These are phyloP conservation scores for Rhizopus stolonifer DNA, from an alignment of 371 early-diverging fungal genomes.

Conservation along the genomic window DNA sequence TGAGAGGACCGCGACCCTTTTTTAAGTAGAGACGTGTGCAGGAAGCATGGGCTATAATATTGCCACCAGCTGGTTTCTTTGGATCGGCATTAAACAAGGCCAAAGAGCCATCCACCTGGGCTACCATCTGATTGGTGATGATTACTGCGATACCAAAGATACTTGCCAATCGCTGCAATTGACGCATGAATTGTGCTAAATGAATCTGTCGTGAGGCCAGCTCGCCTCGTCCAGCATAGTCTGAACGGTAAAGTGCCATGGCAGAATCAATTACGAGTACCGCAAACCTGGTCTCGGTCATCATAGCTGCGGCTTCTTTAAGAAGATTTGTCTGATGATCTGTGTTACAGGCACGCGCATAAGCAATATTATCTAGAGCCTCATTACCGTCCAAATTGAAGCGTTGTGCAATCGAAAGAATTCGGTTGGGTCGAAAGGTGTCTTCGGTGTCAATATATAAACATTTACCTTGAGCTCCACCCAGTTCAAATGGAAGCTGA, in stretches of 20 bases:
- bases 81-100: constrained; percentile 93
- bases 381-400: constrained; percentile 85
- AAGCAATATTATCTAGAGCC: constrained; percentile 94
- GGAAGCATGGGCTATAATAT: constrained; percentile 98
- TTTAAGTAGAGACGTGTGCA: constrained; percentile 80
- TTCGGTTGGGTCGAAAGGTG: constrained; percentile 94
- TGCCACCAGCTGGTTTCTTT: constrained; percentile 98
- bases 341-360: constrained; percentile 95
- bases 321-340: constrained; percentile 95
- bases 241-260: constrained; percentile 96
- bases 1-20: constrained; percentile 81
- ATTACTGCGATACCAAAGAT: constrained; percentile 98
- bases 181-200: constrained; percentile 91
- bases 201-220: constrained; percentile 97
- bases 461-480: constrained; percentile 96
- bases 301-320: constrained; percentile 93
- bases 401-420: constrained; percentile 86
- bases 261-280: constrained; percentile 96
- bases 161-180: constrained; percentile 89
- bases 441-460: constrained; percentile 98
- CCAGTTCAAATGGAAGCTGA: constrained; percentile 86
- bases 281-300: constrained; percentile 88
- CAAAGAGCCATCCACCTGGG: constrained; percentile 93
- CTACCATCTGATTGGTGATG: constrained; percentile 99
- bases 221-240: constrained; percentile 97